These are phyloP conservation scores for Ilyonectria robusta DNA, from an alignment of 2,329 filamentous ascomycete genomes.

Conservation along the genomic window DNA sequence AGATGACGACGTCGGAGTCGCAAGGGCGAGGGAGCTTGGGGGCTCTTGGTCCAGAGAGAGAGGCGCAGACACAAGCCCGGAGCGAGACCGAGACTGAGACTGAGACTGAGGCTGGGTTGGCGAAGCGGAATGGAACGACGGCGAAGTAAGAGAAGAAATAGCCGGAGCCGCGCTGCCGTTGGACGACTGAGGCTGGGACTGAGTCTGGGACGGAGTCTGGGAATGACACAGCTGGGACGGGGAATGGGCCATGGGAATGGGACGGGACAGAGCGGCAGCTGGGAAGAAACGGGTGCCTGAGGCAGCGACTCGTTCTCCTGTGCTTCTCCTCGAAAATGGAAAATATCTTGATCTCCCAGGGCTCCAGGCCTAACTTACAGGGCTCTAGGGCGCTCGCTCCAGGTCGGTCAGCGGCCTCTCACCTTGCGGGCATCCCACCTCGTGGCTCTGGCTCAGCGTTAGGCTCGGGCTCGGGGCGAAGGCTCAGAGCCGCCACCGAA, in stretches of 20 bases:
- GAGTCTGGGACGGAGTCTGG: slow-evolving; percentile 36
- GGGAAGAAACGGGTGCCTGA: slow-evolving; percentile 18
- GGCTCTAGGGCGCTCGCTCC: neutral
- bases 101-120: slow-evolving; percentile 16
- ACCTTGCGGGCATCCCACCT: slow-evolving; percentile 34
- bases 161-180: slow-evolving; percentile 38
- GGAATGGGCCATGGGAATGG: slow-evolving; percentile 44
- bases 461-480: neutral
- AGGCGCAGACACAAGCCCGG: slow-evolving; percentile 7
- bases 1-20: slow-evolving; percentile 30
- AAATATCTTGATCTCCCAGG: neutral
- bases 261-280: slow-evolving; percentile 21
- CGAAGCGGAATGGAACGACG: slow-evolving; percentile 10
- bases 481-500: slow-evolving; percentile 1
- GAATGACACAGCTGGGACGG: slow-evolving; percentile 45
- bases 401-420: slow-evolving; percentile 22
- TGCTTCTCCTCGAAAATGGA: neutral
- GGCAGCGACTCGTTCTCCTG: slow-evolving; percentile 1
- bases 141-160: slow-evolving; percentile 15
- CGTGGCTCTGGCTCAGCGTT: slow-evolving; percentile 33
- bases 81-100: slow-evolving; percentile 12
- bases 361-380: neutral
- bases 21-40: slow-evolving; percentile 23
- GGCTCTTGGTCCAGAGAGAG: slow-evolving; percentile 14
- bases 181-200: slow-evolving; percentile 32